phyloP scores from a whole-genome alignment of 1,284 basidiomycete species.

The Cryptococcus sp. region DNA sequence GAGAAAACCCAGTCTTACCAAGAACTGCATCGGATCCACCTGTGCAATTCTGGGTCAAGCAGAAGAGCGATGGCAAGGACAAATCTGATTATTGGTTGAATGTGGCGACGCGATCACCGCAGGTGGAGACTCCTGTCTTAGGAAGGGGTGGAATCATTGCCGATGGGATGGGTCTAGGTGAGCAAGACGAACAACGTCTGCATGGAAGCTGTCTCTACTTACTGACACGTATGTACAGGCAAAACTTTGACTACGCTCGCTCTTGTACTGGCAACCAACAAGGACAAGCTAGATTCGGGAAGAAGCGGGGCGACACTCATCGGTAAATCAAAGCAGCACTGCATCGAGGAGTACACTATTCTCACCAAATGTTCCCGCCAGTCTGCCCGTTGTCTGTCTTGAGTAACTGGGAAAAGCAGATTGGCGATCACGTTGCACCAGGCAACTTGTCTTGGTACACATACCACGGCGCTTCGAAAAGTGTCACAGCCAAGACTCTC shows the following conservation, averaged over 20 bases:
- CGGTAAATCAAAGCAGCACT: slow-evolving; percentile 56
- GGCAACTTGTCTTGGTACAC: slow-evolving; percentile 63
- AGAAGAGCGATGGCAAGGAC: slow-evolving; percentile 55
- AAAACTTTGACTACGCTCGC: slow-evolving; percentile 82
- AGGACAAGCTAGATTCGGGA: slow-evolving; percentile 59
- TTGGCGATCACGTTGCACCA: slow-evolving; percentile 69
- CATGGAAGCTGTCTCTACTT: background rate
- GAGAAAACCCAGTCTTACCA: slow-evolving; percentile 73
- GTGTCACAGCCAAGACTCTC: slow-evolving; percentile 64
- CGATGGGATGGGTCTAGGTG: slow-evolving; percentile 78
- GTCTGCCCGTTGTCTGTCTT: slow-evolving; percentile 84
- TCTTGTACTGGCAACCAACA: slow-evolving; percentile 71
- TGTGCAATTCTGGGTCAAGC: slow-evolving; percentile 83
- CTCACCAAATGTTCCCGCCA: slow-evolving; percentile 43
- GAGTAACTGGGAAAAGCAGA: slow-evolving; percentile 89
- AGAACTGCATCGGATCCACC: slow-evolving; percentile 66
- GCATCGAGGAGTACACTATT: background rate
- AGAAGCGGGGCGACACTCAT: slow-evolving; percentile 71
- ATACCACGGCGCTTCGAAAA: slow-evolving; percentile 67
- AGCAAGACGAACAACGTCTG: background rate
- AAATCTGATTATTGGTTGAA: slow-evolving; percentile 45
- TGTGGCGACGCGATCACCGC: slow-evolving; percentile 79
- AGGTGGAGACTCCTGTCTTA: slow-evolving; percentile 64
- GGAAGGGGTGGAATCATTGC: slow-evolving; percentile 82
- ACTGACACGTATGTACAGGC: slow-evolving; percentile 52